phyloP scores from a whole-genome alignment of 2,329 filamentous ascomycete species.

The Dactylellina cionopaga region DNA sequence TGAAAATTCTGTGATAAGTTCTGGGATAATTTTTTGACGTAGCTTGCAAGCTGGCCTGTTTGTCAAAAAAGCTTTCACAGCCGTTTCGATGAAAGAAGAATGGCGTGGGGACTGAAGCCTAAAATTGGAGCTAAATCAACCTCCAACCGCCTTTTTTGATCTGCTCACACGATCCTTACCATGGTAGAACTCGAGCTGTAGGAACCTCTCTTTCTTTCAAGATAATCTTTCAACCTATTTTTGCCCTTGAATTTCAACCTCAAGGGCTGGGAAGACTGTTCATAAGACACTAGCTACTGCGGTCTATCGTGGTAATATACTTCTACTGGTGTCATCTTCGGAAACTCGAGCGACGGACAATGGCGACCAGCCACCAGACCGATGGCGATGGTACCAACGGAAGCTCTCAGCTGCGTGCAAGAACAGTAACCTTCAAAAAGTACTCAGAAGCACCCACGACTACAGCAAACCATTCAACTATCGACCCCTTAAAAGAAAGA shows the following conservation, averaged over 20 bases:
- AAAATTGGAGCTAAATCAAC: conserved; percentile 31
- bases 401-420: conserved; percentile 33
- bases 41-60: too few relatives aligned
- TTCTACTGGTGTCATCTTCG: too few relatives aligned
- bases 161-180: conserved; percentile 41
- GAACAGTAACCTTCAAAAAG: conserved; percentile 30
- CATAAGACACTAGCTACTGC: not conserved
- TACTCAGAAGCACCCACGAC: not conserved
- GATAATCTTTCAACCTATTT: conserved; percentile 39
- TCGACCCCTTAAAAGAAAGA: not conserved
- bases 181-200: conserved; percentile 36
- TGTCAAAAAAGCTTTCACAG: too few relatives aligned
- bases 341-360: not conserved
- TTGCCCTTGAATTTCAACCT: conserved; percentile 52
- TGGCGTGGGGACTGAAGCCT: conserved; percentile 23
- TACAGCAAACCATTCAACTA: not conserved
- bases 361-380: conserved; percentile 27
- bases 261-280: conserved; percentile 31
- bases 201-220: conserved; percentile 18
- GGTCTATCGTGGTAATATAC: not conserved
- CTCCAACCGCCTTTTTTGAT: conserved; percentile 7
- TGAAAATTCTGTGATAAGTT: conserved; percentile 38
- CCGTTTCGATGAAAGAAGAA: not conserved
- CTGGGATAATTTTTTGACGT: conserved; percentile 23
- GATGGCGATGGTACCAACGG: conserved; percentile 8